Evolutionary conservation across 352 stramenopile species (phyloP).

Genomic region (Pythium graminicola): DNA sequence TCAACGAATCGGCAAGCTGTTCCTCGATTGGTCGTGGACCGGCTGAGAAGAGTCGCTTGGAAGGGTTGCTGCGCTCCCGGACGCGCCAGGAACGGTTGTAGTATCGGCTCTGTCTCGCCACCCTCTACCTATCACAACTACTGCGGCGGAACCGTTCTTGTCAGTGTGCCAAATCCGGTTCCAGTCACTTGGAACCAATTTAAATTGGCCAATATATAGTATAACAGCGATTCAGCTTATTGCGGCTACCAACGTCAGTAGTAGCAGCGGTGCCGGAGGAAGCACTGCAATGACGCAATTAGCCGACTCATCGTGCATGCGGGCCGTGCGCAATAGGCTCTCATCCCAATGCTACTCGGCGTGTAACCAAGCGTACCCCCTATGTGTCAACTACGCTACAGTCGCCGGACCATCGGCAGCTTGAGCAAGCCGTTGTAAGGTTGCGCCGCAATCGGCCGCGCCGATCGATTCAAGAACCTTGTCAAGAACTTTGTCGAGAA

Average conservation of each 20-base stretch:
- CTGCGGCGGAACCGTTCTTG: no score
- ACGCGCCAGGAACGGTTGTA: not conserved
- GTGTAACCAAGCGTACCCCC: slow-evolving; percentile 26
- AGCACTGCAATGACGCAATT: not conserved
- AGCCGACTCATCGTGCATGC: slow-evolving; percentile 22
- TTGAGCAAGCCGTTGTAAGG: not conserved
- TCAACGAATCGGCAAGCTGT: not conserved
- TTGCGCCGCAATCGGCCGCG: not conserved
- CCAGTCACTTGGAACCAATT: no score
- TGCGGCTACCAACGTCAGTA: not conserved
- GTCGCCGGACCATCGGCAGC: no score
- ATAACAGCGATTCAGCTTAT: slow-evolving; percentile 8
- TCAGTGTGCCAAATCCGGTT: no score
- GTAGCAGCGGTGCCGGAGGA: slow-evolving; percentile 1
- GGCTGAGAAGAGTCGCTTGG: no score
- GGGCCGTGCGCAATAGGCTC: slow-evolving; percentile 48
- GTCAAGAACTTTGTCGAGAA: not conserved
- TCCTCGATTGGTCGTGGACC: no score
- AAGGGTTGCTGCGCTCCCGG: not conserved
- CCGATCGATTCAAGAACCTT: not conserved
- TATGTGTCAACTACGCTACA: slow-evolving; percentile 73
- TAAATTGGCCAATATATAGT: no score
- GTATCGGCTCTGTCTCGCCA: no score
- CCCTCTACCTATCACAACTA: no score
- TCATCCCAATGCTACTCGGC: slow-evolving; percentile 46